phyloP scores from a whole-genome alignment of 1,139 yeast species.

The Candida buenavistaensis region DNA sequence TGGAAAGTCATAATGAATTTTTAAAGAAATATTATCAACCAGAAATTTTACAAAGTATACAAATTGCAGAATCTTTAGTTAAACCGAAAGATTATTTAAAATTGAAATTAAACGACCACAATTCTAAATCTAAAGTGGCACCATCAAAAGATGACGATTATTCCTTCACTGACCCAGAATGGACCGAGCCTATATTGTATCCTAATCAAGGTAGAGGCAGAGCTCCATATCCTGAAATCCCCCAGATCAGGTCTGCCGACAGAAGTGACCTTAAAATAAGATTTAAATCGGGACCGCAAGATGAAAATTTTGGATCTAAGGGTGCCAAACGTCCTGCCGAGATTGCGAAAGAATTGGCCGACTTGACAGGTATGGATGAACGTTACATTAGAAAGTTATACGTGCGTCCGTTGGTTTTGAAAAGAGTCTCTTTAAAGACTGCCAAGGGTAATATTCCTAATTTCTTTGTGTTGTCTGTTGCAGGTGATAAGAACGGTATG shows the following conservation, averaged over 20 bases:
- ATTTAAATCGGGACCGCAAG: slow-evolving; percentile 27
- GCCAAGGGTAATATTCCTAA: slow-evolving; percentile 90
- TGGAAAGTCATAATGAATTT: slow-evolving; percentile 53
- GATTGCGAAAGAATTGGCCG: slow-evolving; percentile 59
- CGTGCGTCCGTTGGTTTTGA: slow-evolving; percentile 68
- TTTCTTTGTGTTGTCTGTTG: slow-evolving; percentile 83
- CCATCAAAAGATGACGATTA: slow-evolving; percentile 34
- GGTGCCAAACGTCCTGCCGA: no score
- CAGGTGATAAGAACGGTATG: slow-evolving; percentile 93
- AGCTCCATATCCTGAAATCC: slow-evolving; percentile 46
- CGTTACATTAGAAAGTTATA: slow-evolving; percentile 63
- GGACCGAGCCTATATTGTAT: slow-evolving; percentile 48
- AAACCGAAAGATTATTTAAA: slow-evolving; percentile 56
- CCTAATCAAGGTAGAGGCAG: slow-evolving; percentile 44
- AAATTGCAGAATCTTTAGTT: slow-evolving; percentile 74
- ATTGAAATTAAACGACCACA: slow-evolving; percentile 32
- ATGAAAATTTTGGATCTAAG: no score
- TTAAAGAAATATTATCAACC: slow-evolving; percentile 74
- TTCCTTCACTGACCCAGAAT: slow-evolving; percentile 39
- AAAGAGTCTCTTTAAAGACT: slow-evolving; percentile 89
- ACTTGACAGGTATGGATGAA: slow-evolving; percentile 73
- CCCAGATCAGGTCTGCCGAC: slow-evolving; percentile 42
- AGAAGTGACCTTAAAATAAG: slow-evolving; percentile 41
- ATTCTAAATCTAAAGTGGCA: slow-evolving; percentile 32
- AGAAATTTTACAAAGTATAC: slow-evolving; percentile 73